phyloP scores from a whole-genome alignment of 2,329 filamentous ascomycete species.

The Cercospora zeae-maydis region DNA sequence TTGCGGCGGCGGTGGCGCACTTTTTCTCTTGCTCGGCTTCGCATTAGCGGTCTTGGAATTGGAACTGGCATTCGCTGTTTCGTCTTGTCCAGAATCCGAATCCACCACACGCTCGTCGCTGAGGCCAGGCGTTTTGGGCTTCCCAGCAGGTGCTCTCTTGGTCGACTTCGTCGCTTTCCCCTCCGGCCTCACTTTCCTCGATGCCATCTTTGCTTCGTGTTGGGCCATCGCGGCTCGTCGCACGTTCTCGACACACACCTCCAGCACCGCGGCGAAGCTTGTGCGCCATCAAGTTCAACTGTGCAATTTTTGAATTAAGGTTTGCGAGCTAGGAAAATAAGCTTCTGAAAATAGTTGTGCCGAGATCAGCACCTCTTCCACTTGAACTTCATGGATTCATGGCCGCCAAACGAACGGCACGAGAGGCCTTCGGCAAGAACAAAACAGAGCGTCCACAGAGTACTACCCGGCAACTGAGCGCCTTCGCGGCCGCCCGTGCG shows the following conservation, averaged over 20 bases:
- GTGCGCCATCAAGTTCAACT: neutral
- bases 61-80: neutral
- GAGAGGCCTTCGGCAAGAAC: constrained; percentile 33
- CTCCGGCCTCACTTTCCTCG: constrained; percentile 15
- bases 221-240: constrained; percentile 13
- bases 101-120: constrained; percentile 26
- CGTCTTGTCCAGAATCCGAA: constrained; percentile 38
- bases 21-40: constrained; percentile 14
- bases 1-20: constrained; percentile 3
- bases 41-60: constrained; percentile 9
- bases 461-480: constrained; percentile 28
- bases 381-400: constrained; percentile 22
- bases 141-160: constrained; percentile 12
- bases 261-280: neutral
- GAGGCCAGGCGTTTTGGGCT: constrained; percentile 15
- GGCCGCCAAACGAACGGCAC: constrained; percentile 35
- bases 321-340: constrained; percentile 1
- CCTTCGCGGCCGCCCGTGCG: constrained; percentile 33
- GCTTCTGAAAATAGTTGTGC: constrained; percentile 3
- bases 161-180: constrained; percentile 25
- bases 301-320: constrained; percentile 13
- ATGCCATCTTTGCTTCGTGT: constrained; percentile 5
- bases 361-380: constrained; percentile 11
- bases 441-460: constrained; percentile 11
- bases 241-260: neutral